Evolutionary conservation across 169 alveolate genomes (phyloP).

Genomic region (Plasmodium yoelii): DNA sequence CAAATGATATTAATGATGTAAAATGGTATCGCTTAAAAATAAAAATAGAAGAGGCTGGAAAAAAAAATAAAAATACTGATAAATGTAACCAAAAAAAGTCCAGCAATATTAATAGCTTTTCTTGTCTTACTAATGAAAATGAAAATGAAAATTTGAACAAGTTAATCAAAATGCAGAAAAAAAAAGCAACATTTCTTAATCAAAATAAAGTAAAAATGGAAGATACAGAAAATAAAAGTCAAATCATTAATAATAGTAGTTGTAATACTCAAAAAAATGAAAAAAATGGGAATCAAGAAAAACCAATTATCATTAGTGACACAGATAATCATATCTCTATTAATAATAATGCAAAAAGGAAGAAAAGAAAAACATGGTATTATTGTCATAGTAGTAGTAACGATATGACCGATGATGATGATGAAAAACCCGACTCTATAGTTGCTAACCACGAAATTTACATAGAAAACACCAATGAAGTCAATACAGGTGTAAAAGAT

Average conservation of each 20-base stretch:
- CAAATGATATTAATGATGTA: slow-evolving; percentile 25
- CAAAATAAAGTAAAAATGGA: slow-evolving; percentile 3
- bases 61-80: slow-evolving; percentile 23
- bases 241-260: background rate
- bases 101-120: background rate
- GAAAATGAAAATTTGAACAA: slow-evolving; percentile 5
- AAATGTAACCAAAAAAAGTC: too few species aligned
- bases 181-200: background rate
- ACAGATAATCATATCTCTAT: background rate
- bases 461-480: background rate
- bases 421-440: background rate
- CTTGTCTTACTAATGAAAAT: background rate
- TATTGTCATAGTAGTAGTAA: slow-evolving; percentile 51
- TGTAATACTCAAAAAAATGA: slow-evolving; percentile 6
- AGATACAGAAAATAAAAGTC: background rate
- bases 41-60: slow-evolving; percentile 43
- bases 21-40: slow-evolving; percentile 66
- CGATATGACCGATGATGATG: slow-evolving; percentile 27
- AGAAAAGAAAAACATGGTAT: slow-evolving; percentile 36
- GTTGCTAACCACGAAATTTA: too few species aligned
- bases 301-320: too few species aligned
- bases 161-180: slow-evolving; percentile 25
- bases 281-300: slow-evolving; percentile 1
- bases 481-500: background rate
- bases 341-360: background rate